These are phyloP conservation scores for Botrytis aclada DNA, from an alignment of 2,329 filamentous ascomycete species.

Conservation along the genomic window DNA sequence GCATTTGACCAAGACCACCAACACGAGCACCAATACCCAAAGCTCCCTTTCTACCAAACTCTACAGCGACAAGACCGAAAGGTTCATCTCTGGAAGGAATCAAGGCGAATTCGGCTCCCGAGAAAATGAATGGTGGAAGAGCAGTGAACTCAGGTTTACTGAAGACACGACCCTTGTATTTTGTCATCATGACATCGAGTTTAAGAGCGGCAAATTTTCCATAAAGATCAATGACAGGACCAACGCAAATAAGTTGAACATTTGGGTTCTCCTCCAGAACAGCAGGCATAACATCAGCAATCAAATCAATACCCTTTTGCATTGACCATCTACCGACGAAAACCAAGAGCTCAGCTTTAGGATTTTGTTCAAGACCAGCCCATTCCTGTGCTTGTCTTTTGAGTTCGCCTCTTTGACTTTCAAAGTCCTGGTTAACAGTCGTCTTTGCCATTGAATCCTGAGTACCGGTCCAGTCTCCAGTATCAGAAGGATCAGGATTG, in stretches of 20 bases:
- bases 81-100: conserved; percentile 68
- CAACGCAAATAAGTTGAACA: conserved; percentile 60
- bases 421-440: conserved; percentile 54
- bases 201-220: conserved; percentile 66
- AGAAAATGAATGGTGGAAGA: conserved; percentile 65
- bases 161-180: conserved; percentile 61
- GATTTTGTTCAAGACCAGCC: conserved; percentile 60
- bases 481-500: conserved; percentile 62
- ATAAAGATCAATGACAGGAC: conserved; percentile 65
- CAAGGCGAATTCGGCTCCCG: conserved; percentile 64
- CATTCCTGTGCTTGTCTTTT: conserved; percentile 64
- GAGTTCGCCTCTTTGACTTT: conserved; percentile 51
- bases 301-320: conserved; percentile 67
- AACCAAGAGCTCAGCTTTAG: conserved; percentile 62
- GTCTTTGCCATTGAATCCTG: conserved; percentile 44
- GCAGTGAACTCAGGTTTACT: conserved; percentile 67
- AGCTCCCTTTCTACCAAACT: conserved; percentile 66
- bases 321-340: conserved; percentile 68
- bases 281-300: conserved; percentile 63
- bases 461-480: conserved; percentile 56
- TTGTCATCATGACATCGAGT: conserved; percentile 59
- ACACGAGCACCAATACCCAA: conserved; percentile 64
- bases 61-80: conserved; percentile 65
- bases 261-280: conserved; percentile 58
- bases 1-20: conserved; percentile 67